Evolutionary conservation across 805 yeast genomes (phyloP), one percentile per base, ranked within the genome.

Genomic region (Maudiozyma serrabonitensis): DNA sequence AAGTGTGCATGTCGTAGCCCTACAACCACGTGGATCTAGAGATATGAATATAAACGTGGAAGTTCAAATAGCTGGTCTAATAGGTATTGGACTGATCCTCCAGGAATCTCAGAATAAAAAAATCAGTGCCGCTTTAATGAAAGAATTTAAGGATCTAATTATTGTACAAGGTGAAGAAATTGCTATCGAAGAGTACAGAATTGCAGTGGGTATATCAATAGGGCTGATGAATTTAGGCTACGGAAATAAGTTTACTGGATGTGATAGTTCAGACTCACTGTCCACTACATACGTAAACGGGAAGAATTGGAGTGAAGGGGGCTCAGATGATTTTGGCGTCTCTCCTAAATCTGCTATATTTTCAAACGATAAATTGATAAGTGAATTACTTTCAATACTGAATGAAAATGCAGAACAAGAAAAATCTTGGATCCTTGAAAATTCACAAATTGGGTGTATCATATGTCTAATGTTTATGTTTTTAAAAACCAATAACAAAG

Each of bases 1-100:
- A 41, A 84, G 95, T 6, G 96, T 93, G 16, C 99, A 93, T 65
- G 87, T 93, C 13, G 89, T 85, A 13, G 96, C 97, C 0, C 68
- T 93, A 34, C 70, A 95, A 26, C 99, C 99, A 0, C 79, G 79
- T 12, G 97, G 97, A 0, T 89, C 97, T 0, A 84, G 84, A 43
- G 95, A 89, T 63, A 73, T 93, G 58, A 87, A 91, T 63, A 95
- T 95, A 7, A 79, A 87, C 2, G 69, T 80, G 1, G 75, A 81
- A 11, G 95, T 91, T 7, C 98, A 93, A 63, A 80, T 95, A 0
- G 96, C 97, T 0, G 98, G 97, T 0, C 64, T 91, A 28, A 70
- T 93, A 45, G 96, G 98, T 0, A 79, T 93, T 49, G 99, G 99
- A 0, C 69, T 95, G 48, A 70, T 95, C 6, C 90, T 88, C 58